These are phyloP conservation scores for Rhizoclosmatium sp. DNA, from an alignment of 192 early-diverging fungal species.

Conservation along the genomic window DNA sequence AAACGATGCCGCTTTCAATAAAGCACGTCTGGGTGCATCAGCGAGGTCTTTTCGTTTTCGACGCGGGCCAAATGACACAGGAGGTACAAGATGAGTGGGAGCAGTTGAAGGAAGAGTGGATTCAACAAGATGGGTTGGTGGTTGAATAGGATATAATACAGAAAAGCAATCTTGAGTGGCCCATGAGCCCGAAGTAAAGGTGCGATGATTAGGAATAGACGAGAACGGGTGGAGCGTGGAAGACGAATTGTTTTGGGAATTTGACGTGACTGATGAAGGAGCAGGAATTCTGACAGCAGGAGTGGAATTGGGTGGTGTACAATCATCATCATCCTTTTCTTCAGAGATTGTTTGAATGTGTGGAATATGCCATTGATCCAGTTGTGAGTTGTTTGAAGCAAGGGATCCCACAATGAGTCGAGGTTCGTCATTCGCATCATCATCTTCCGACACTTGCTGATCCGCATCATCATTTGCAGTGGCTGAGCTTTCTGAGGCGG, in stretches of 20 bases:
- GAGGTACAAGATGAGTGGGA: background rate
- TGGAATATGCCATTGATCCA: no score
- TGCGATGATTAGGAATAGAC: background rate
- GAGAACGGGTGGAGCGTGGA: background rate
- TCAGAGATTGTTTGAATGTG: no score
- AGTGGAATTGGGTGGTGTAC: background rate
- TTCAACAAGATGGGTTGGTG: no score
- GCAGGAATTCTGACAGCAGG: background rate
- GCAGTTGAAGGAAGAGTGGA: background rate
- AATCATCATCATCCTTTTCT: no score
- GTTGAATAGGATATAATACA: background rate
- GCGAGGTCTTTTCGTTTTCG: background rate
- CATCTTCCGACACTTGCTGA: no score
- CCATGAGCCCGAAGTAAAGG: background rate
- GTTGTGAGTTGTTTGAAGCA: no score
- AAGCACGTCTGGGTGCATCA: background rate
- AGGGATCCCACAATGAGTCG: no score
- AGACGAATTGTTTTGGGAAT: background rate
- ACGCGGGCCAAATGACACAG: background rate
- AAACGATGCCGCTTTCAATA: constrained; percentile 2
- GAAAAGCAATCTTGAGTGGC: background rate
- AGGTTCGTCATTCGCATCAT: no score
- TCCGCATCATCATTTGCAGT: no score
- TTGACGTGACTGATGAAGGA: background rate
- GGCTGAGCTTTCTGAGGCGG: no score